Evolutionary conservation across 1,139 yeast species (phyloP).

Genomic region (Protomyces pachydermus): DNA sequence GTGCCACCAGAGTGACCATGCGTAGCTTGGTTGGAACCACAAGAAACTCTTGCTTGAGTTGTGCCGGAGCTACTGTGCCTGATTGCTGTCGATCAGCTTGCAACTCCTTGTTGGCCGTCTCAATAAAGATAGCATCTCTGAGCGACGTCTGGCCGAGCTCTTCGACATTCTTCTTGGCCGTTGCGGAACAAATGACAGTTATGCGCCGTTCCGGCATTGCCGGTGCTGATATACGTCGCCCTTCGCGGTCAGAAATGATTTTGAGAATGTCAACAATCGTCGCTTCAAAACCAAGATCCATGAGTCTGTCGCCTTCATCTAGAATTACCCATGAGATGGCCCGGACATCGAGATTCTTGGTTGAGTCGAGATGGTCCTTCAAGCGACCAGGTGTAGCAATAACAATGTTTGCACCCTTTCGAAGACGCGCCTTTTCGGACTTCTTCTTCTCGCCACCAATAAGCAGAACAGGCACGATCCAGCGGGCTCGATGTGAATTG

Average conservation of each 20-base stretch:
- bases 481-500: slow-evolving; percentile 45
- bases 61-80: slow-evolving; percentile 68
- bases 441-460: slow-evolving; percentile 93
- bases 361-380: slow-evolving; percentile 87
- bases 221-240: slow-evolving; percentile 42
- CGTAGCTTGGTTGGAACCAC: slow-evolving; percentile 90
- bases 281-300: slow-evolving; percentile 94
- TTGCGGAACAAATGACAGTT: slow-evolving; percentile 88
- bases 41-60: slow-evolving; percentile 67
- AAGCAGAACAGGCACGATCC: slow-evolving; percentile 35
- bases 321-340: slow-evolving; percentile 76
- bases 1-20: slow-evolving; percentile 70
- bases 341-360: slow-evolving; percentile 64
- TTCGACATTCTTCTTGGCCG: slow-evolving; percentile 74
- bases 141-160: slow-evolving; percentile 74
- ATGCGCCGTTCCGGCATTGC: slow-evolving; percentile 65
- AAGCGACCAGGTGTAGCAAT: slow-evolving; percentile 92
- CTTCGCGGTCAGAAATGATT: slow-evolving; percentile 45
- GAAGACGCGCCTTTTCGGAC: slow-evolving; percentile 79
- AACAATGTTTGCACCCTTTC: slow-evolving; percentile 82
- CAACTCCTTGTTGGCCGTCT: slow-evolving; percentile 29
- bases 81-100: slow-evolving; percentile 37
- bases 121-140: slow-evolving; percentile 64
- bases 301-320: slow-evolving; percentile 93
- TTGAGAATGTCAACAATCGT: slow-evolving; percentile 72